Base-by-base conservation (phyloP, 768 basidiomycete genomes). In the Zangia roseola region DNA sequence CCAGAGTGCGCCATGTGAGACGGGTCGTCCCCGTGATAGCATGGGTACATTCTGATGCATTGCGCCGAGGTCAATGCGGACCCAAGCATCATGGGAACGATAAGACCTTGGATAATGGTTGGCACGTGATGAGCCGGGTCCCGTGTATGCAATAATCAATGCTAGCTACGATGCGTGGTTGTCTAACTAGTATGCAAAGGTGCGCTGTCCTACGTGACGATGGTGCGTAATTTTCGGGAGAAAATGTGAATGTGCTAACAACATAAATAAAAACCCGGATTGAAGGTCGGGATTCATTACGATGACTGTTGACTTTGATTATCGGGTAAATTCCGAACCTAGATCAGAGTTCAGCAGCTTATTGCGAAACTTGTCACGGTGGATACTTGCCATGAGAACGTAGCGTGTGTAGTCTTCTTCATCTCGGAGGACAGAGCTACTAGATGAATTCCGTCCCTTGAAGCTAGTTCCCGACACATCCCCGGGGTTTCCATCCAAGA, bases 261-360 rank as follows among this genome's bases (percentile, higher is more conserved):
- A 43, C 39, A 44, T 48, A 56, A 40, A 46, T 52, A 43, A 42
- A 47, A 21, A 24, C 44, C 31, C 37, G 26, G 31, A 6, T 31
- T 16, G 31, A 31, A 35, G 25, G 25, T 30, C 24, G 39, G n/a
- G 37, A 37, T 50, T 40, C 17, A 52, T 57, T 38, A 65, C 41
- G 40, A 38, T 8, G 67, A 68, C 42, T 57, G 59, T 52, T 66
- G 62, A 45, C 74, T 77, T 43, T 65, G 64, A 46, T 60, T 60
- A 57, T 78, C 78, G 44, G 79, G 75, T 19, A 81, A 47, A 59
- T 83, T 83, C 42, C 81, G 79, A 60, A 83, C 78, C 80, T 82
- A 52, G 45, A 43, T 36, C 25, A n/a, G 21, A 39, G 30, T 39
- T 64, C 19, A 67, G 45, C 19, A 67, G 45, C n/a, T 14, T 40